Evolutionary conservation across 768 basidiomycete species (phyloP), one percentile per base, ranked within the genome.

Genomic region (Trametes coccinea): DNA sequence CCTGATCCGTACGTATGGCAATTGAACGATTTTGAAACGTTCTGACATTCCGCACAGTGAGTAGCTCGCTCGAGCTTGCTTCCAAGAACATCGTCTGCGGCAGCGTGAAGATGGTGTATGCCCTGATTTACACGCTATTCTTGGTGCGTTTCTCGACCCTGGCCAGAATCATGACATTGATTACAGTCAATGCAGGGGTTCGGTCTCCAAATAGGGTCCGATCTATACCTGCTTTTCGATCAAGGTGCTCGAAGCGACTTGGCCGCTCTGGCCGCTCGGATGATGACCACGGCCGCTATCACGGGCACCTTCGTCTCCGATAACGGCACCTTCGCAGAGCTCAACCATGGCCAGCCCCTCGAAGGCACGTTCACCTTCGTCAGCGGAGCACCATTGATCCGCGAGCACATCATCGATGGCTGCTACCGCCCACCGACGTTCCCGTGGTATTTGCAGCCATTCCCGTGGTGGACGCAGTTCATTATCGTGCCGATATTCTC

Each of bases 1-100:
- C 74, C 80, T 92, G 52, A 90, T 93, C 61, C 72, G 91, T 91
- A 71, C 60, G 87, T 76, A 10, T 43, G 45, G 39, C 37, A 9
- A 39, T 51, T 34, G 29, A 40, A 53, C 59, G 45, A 66, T 59
- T 67, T 60, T 13, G 43, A 37, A 11, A 14, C 52, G 5, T 27
- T 27, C 17, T 41, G 5, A 39, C 65, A 29, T 27, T 53, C 60
- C 17, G 66, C 59, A 77, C 37, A 83, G 92, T 93, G 67, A 92
- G 85, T 66, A 90, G 90, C 68, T 90, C 91, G 27, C 78, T 93
- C 63, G 91, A 93, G 71, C 75, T 93, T 57, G 91, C 90, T 1
- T 92, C 91, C 1, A 92, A 90, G 73, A 93, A 93, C 64, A 91
- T 93, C 31, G 83, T 92, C 2, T 88, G 86, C 59, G 92, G 91